phyloP scores from a whole-genome alignment of 1,284 basidiomycete genomes.

The Cryptococcus amylolentus region DNA sequence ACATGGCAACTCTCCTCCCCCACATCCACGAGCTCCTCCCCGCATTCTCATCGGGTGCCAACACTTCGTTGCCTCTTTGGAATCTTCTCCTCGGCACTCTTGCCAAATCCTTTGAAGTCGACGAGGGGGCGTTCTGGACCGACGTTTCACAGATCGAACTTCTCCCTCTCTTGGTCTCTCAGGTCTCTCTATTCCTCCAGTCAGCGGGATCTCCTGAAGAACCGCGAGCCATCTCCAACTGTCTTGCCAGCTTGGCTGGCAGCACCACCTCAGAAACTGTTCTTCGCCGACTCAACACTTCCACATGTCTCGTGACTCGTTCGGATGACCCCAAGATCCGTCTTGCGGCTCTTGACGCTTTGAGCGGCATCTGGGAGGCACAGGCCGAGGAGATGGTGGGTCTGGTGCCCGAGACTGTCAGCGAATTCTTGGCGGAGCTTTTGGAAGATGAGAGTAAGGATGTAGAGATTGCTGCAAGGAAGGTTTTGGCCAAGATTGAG shows the following conservation, averaged over 20 bases:
- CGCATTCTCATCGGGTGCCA: slow-evolving; percentile 48
- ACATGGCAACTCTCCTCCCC: slow-evolving; percentile 72
- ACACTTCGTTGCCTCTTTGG: slow-evolving; percentile 58
- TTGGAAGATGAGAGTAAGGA: slow-evolving; percentile 53
- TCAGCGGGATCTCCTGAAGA: slow-evolving; percentile 8
- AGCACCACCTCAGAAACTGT: slow-evolving; percentile 60
- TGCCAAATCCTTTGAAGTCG: slow-evolving; percentile 67
- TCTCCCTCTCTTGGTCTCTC: slow-evolving; percentile 59
- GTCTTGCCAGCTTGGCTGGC: slow-evolving; percentile 57
- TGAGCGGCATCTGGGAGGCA: slow-evolving; percentile 67
- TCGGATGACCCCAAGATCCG: slow-evolving; percentile 68
- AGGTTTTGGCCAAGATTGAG: slow-evolving; percentile 51
- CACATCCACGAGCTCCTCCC: slow-evolving; percentile 66
- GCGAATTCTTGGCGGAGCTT: slow-evolving; percentile 53
- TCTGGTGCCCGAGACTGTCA: slow-evolving; percentile 55
- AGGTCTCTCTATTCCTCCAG: slow-evolving; percentile 57
- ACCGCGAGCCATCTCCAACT: slow-evolving; percentile 40
- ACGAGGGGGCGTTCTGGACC: slow-evolving; percentile 88
- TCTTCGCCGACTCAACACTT: slow-evolving; percentile 75
- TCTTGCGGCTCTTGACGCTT: slow-evolving; percentile 65
- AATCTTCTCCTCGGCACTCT: slow-evolving; percentile 61
- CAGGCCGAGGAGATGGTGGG: slow-evolving; percentile 60
- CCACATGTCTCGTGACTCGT: slow-evolving; percentile 81
- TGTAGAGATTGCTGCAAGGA: slow-evolving; percentile 49
- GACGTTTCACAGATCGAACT: slow-evolving; percentile 70